Evolutionary conservation across 495 filamentous ascomycete species (phyloP).

Genomic region (Parachaetomium inaequale): DNA sequence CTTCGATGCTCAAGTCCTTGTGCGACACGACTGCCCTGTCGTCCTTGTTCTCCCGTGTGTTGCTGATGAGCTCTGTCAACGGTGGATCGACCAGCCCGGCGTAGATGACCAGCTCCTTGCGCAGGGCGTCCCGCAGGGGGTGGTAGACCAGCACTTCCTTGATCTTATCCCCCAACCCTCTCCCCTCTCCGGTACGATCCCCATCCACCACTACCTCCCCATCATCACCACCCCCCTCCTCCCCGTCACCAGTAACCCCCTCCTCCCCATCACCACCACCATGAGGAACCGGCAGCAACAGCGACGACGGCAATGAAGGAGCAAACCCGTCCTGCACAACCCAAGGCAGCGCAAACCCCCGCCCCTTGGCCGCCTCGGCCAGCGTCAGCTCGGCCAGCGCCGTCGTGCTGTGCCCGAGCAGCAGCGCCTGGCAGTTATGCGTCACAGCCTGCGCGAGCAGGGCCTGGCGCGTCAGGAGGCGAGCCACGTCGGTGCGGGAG

Average conservation of each 20-base stretch:
- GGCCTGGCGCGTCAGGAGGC: constrained; percentile 64
- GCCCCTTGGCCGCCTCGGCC: constrained; percentile 82
- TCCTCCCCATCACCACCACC: background rate
- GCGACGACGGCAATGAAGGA: background rate
- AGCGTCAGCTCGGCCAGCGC: constrained; percentile 82
- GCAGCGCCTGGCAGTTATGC: constrained; percentile 59
- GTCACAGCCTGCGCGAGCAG: constrained; percentile 60
- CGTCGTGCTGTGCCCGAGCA: constrained; percentile 86
- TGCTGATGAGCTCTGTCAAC: constrained; percentile 19
- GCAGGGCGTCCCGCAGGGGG: constrained; percentile 71
- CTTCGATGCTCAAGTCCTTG: constrained; percentile 82
- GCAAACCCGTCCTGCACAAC: constrained; percentile 65
- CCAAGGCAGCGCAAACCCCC: constrained; percentile 79
- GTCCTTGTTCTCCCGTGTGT: constrained; percentile 15
- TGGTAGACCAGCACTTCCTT: constrained; percentile 24
- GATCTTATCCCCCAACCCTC: background rate
- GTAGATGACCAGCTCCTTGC: constrained; percentile 70
- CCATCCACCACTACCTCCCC: background rate
- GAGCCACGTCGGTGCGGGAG: constrained; percentile 68
- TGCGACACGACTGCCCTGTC: constrained; percentile 49
- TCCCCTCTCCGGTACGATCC: background rate
- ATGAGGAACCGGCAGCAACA: background rate
- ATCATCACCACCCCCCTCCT: background rate
- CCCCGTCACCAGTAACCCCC: background rate
- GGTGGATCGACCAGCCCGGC: constrained; percentile 44